A percentile compares a stretch with the other conserved stretches of the same genome.
Evolutionary conservation across 345 rosid species (phyloP).

Genomic region (Psidium guajava): DNA sequence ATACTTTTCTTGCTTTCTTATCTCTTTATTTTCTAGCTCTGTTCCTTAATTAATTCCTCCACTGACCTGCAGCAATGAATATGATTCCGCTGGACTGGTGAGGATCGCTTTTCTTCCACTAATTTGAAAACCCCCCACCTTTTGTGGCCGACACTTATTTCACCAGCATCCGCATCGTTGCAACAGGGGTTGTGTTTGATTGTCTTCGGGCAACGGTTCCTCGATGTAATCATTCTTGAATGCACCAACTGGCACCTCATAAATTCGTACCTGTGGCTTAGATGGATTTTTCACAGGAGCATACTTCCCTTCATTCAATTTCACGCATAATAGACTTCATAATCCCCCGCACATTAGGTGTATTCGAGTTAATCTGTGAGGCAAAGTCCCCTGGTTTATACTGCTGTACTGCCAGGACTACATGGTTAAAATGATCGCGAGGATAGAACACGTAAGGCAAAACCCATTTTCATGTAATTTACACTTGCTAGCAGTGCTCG

Average conservation of each 20-base stretch:
- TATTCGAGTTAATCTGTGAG: conserved; percentile 77
- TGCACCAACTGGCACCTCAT: conserved; percentile 94
- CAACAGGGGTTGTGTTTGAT: conserved; percentile 75
- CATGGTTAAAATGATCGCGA: conserved; percentile 95
- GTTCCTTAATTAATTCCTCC: too few relatives aligned
- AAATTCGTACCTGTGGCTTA: conserved; percentile 88
- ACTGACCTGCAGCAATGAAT: too few relatives aligned
- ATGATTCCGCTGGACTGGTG: too few relatives aligned
- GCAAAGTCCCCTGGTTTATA: conserved; percentile 91
- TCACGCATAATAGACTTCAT: conserved; percentile 91
- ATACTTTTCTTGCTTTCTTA: too few relatives aligned
- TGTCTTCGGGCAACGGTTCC: conserved; percentile 86
- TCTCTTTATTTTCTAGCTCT: too few relatives aligned
- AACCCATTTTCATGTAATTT: conserved; percentile 94
- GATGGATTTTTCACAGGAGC: conserved; percentile 90
- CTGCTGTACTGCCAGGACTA: conserved; percentile 75
- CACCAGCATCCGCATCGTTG: conserved; percentile 40
- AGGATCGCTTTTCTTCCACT: too few relatives aligned
- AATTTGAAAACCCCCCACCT: too few relatives aligned
- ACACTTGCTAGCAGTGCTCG: conserved; percentile 86
- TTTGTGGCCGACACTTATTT: conserved; percentile 29
- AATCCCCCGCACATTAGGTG: conserved; percentile 93
- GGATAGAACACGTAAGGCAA: conserved; percentile 96
- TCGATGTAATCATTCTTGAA: conserved; percentile 95
- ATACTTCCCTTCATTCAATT: conserved; percentile 82